phyloP scores from a whole-genome alignment of 352 stramenopile species.

The Pythium folliculosum region DNA sequence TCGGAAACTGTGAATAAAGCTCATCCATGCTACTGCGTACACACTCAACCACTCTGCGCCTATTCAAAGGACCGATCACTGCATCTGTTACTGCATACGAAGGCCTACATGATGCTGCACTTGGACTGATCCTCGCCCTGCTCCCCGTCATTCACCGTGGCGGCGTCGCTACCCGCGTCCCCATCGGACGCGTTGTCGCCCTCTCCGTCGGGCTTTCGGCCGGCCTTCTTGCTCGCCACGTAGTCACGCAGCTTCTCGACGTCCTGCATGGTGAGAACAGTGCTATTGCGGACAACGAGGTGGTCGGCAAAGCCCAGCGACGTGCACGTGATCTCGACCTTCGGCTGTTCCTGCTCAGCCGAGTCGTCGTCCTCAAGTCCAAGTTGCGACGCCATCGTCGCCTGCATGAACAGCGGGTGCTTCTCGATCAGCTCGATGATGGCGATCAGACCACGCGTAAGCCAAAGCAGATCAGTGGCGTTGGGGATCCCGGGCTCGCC shows the following conservation, averaged over 20 bases:
- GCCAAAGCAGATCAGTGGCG: constrained; percentile 66
- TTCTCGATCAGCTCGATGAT: constrained; percentile 69
- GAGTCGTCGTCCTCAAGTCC: constrained; percentile 47
- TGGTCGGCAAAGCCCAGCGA: constrained; percentile 64
- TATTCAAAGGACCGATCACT: too few species aligned
- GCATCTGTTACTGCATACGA: background rate
- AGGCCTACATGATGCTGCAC: constrained; percentile 19
- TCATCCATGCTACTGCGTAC: background rate
- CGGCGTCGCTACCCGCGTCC: background rate
- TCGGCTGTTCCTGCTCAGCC: constrained; percentile 41
- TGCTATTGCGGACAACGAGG: constrained; percentile 78
- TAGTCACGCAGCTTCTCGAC: constrained; percentile 63
- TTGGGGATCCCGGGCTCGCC: constrained; percentile 68
- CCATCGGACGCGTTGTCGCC: background rate
- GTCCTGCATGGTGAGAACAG: constrained; percentile 75
- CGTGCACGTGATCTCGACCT: constrained; percentile 60
- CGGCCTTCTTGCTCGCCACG: constrained; percentile 32
- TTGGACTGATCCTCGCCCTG: constrained; percentile 7
- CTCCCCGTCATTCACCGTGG: constrained; percentile 28
- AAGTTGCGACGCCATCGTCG: constrained; percentile 60
- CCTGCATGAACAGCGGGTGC: constrained; percentile 72
- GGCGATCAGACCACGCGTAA: constrained; percentile 63
- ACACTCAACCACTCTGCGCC: background rate
- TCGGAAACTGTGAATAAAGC: background rate
- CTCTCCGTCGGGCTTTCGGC: background rate